phyloP scores from a whole-genome alignment of 441 rosid species.

The Arabidopsis hybrid region DNA sequence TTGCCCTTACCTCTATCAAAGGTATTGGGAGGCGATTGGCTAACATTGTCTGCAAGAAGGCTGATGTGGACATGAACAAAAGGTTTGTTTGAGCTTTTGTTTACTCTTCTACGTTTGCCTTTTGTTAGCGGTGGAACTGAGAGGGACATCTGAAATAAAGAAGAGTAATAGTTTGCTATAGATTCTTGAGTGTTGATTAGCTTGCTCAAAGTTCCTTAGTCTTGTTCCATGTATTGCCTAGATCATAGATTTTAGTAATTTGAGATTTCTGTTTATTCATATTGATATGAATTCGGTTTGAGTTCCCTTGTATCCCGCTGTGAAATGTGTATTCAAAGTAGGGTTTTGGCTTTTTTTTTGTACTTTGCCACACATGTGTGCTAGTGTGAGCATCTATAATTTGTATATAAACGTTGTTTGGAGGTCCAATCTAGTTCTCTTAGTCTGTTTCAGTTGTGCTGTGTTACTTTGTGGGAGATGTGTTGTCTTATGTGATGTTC shows the following conservation, averaged over 20 bases:
- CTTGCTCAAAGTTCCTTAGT: neutral
- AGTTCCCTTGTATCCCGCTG: neutral
- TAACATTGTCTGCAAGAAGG: slow-evolving; percentile 92
- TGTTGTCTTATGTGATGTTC: neutral
- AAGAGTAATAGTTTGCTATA: neutral
- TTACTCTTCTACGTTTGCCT: neutral
- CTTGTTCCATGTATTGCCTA: neutral
- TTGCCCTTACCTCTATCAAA: slow-evolving; percentile 88
- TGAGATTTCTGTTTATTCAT: neutral
- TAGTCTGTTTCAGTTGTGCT: neutral
- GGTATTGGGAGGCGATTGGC: slow-evolving; percentile 95
- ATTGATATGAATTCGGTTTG: neutral
- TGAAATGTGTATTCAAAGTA: neutral
- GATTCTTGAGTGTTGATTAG: neutral
- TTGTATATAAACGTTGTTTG: neutral
- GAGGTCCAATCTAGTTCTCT: neutral
- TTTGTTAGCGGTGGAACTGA: neutral
- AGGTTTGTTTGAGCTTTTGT: slow-evolving; percentile 48
- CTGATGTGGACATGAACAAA: slow-evolving; percentile 92
- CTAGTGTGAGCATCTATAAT: neutral
- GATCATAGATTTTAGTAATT: neutral
- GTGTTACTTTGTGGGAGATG: neutral
- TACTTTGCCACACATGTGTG: too few relatives aligned
- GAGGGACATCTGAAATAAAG: neutral
- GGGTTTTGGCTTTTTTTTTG: too few relatives aligned